Base-by-base conservation (phyloP, 495 filamentous ascomycete genomes). In the Penicillium silybi region DNA sequence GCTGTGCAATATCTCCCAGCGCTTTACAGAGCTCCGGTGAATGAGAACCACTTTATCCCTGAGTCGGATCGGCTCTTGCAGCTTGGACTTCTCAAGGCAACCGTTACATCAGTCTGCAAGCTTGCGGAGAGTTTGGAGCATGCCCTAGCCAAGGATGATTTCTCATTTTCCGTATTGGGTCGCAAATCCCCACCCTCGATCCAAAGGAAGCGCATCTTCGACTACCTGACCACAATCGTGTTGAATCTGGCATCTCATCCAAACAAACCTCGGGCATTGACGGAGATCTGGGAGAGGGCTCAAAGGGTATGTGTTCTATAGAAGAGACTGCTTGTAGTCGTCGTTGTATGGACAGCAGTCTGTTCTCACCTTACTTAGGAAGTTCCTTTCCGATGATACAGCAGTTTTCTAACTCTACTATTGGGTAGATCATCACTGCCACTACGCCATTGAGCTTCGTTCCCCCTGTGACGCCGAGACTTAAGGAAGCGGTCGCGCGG, bases 241-340 rank as follows among this genome's bases (percentile, higher is more conserved):
- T 35, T 59, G 18, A 59, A 59, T 27, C 17, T 56, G 22, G 16
- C 34, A 3, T 4, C 47, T n/a, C 50, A 50, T 26, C 53, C 53
- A 11, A 19, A n/a, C n/a, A 29, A 11, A 6, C 44, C 49, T 20
- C 27, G 25, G 2, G 57, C 44, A 0, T 45, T 49, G 5, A 22
- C 19, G 7, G 44, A 41, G 1, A 19, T 56, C 10, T 40, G 16
- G 32, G 32, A 23, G 6, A 7, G 18, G 7, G 18, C 50, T 0
- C 25, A 26, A 17, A 44, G 26, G 47, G 56, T 55, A 47, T 7
- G 29, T 32, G 29, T 32, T 11, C 10, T 11, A 11, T 13, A 13
- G 2, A 11, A 32, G 29, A 32, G 29, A 13, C 29, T 32, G 3
- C 11, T 32, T 32, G 1, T 1, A 11, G 10, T 1, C 29, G 1